Evolutionary conservation across 495 filamentous ascomycete genomes (phyloP).

Genomic region (Talaromyces adpressus): DNA sequence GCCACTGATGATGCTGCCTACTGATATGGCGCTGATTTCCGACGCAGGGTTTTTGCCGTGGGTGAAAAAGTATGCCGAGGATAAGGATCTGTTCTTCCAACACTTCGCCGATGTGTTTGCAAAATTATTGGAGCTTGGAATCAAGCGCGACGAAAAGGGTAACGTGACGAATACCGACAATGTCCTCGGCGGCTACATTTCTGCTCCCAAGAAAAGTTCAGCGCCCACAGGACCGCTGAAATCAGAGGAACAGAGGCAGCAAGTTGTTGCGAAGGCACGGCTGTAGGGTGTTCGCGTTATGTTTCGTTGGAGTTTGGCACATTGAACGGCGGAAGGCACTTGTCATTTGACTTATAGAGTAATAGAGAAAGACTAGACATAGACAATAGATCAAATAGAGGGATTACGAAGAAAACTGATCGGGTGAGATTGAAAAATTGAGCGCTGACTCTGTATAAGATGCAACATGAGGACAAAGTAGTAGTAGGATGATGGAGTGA

Average conservation of each 20-base stretch:
- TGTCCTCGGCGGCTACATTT: slow-evolving; percentile 44
- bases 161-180: slow-evolving; percentile 46
- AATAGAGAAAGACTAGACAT: not conserved
- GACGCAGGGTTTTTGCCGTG: slow-evolving; percentile 37
- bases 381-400: not conserved
- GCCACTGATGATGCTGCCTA: slow-evolving; percentile 50
- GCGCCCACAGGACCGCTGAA: slow-evolving; percentile 32
- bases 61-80: slow-evolving; percentile 52
- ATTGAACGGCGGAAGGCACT: not conserved
- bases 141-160: slow-evolving; percentile 44
- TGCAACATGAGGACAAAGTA: not conserved
- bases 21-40: slow-evolving; percentile 33
- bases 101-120: slow-evolving; percentile 53
- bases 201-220: slow-evolving; percentile 53
- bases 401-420: not conserved
- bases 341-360: not conserved
- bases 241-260: slow-evolving; percentile 9
- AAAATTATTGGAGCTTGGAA: slow-evolving; percentile 57
- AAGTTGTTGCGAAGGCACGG: slow-evolving; percentile 16
- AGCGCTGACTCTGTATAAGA: not conserved
- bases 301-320: not conserved
- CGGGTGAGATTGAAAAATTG: not conserved
- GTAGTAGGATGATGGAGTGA: not conserved
- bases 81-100: slow-evolving; percentile 56
- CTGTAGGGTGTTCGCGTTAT: slow-evolving; percentile 14